phyloP scores from a whole-genome alignment of 768 basidiomycete species.

The Phlebiopsis gigantea region DNA sequence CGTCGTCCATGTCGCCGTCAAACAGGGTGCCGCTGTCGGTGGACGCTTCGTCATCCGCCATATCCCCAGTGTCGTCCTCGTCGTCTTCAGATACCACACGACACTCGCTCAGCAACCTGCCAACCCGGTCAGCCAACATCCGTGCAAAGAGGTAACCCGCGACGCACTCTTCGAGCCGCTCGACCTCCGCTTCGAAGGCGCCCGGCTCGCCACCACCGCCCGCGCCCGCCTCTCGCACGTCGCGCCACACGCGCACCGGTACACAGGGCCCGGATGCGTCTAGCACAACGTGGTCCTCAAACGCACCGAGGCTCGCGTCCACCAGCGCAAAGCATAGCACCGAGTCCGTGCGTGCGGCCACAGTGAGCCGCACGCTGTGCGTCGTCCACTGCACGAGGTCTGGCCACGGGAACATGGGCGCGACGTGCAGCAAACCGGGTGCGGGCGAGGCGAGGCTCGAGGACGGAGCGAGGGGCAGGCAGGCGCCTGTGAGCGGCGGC shows the following conservation, averaged over 20 bases:
- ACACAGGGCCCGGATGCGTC: slow-evolving; percentile 13
- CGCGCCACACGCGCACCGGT: slow-evolving; percentile 23
- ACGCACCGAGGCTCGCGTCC: slow-evolving; percentile 18
- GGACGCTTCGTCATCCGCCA: not conserved
- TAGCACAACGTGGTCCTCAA: slow-evolving; percentile 16
- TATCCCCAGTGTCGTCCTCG: not conserved
- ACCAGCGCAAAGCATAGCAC: slow-evolving; percentile 19
- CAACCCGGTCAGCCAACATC: not conserved
- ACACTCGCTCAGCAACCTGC: not conserved
- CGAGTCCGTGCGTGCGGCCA: slow-evolving; percentile 16
- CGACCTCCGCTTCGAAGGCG: not conserved
- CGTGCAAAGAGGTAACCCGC: not conserved
- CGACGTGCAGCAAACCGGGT: not conserved
- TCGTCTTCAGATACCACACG: not conserved
- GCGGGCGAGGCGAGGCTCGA: no score
- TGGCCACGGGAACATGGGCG: slow-evolving; percentile 19
- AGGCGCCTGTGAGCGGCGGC: not conserved
- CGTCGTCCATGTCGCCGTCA: no score
- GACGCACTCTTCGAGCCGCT: not conserved
- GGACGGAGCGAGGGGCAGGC: not conserved
- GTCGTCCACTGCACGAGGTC: slow-evolving; percentile 22
- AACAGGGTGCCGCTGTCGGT: no score
- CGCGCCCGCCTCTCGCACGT: slow-evolving; percentile 16
- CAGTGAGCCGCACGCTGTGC: slow-evolving; percentile 19
- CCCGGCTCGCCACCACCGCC: not conserved